These are phyloP conservation scores for Stachybotrys elegans DNA, from an alignment of 2,329 filamentous ascomycete genomes.

Conservation along the genomic window DNA sequence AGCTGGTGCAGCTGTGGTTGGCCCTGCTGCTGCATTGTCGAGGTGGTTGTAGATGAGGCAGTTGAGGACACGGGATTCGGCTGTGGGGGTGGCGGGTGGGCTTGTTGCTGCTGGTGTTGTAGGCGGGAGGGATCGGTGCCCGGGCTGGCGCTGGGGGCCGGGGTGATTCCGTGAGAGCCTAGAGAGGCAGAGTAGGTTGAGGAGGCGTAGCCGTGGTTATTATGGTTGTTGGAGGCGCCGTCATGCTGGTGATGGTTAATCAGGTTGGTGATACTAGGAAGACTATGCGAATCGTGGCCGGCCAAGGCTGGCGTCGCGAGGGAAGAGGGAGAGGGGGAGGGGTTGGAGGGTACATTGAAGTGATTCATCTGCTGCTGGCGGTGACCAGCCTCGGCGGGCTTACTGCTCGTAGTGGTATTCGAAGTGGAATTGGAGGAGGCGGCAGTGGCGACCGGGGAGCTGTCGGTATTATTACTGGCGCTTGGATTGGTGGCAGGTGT, in stretches of 20 bases:
- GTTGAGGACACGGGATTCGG: constrained; percentile 15
- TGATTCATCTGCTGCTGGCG: constrained; percentile 22
- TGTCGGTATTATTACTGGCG: constrained; percentile 26
- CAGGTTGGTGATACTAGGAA: constrained; percentile 77
- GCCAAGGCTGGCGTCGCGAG: constrained; percentile 23
- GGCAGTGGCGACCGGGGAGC: constrained; percentile 8
- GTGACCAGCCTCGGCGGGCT: constrained; percentile 15
- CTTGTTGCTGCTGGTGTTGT: constrained; percentile 26
- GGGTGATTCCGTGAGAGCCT: constrained; percentile 14
- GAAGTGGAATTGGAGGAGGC: constrained; percentile 4
- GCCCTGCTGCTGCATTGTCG: constrained; percentile 22
- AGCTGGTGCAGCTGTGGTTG: too few species aligned
- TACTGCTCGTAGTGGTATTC: too few species aligned
- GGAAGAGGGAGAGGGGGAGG: constrained; percentile 19
- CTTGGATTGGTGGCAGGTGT: neutral
- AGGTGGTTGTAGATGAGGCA: constrained; percentile 18
- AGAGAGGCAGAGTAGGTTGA: constrained; percentile 21
- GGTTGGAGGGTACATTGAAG: constrained; percentile 20
- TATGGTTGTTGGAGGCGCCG: constrained; percentile 27
- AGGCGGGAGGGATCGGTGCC: constrained; percentile 27
- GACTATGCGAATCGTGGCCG: constrained; percentile 56
- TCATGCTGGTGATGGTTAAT: constrained; percentile 57
- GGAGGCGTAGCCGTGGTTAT: constrained; percentile 14
- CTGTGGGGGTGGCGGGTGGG: constrained; percentile 25
- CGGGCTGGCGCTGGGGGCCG: constrained; percentile 29